phyloP scores from a whole-genome alignment of 345 rosid genomes.

The Isatis tinctoria region DNA sequence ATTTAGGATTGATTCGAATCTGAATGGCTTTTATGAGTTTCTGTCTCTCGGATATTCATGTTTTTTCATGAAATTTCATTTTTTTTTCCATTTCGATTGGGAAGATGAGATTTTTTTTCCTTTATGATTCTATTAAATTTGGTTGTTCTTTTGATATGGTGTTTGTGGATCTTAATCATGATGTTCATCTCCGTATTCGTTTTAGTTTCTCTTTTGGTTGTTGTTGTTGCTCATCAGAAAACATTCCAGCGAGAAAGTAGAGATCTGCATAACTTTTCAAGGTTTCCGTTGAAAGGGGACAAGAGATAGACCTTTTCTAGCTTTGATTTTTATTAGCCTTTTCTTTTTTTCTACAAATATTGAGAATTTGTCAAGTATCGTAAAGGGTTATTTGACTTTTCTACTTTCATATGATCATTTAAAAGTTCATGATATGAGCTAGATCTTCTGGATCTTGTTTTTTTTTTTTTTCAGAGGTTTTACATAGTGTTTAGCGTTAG shows the following conservation, averaged over 20 bases:
- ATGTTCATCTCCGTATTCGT: not conserved
- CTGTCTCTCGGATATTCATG: not conserved
- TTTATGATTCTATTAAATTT: not conserved
- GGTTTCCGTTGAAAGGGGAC: constrained; percentile 2
- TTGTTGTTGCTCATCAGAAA: not conserved
- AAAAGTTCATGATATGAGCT: not conserved
- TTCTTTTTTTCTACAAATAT: not conserved
- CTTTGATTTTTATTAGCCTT: not conserved
- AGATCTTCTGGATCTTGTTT: constrained; percentile 11
- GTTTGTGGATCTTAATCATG: constrained; percentile 8
- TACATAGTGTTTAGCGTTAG: not conserved
- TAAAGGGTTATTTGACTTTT: not conserved
- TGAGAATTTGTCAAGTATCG: not conserved
- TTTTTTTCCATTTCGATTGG: not conserved
- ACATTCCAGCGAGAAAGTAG: not conserved
- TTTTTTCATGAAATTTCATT: not conserved
- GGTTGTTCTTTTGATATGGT: not conserved
- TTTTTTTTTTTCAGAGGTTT: not conserved
- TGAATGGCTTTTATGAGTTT: not conserved
- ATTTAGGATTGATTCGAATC: not conserved
- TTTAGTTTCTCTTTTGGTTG: not conserved
- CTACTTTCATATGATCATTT: not conserved
- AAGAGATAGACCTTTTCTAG: not conserved
- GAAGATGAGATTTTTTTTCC: not conserved
- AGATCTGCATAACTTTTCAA: constrained; percentile 1